Evolutionary conservation across 345 rosid species (phyloP), one percentile per base, ranked within the genome.

Genomic region (Pugionium cornutum): DNA sequence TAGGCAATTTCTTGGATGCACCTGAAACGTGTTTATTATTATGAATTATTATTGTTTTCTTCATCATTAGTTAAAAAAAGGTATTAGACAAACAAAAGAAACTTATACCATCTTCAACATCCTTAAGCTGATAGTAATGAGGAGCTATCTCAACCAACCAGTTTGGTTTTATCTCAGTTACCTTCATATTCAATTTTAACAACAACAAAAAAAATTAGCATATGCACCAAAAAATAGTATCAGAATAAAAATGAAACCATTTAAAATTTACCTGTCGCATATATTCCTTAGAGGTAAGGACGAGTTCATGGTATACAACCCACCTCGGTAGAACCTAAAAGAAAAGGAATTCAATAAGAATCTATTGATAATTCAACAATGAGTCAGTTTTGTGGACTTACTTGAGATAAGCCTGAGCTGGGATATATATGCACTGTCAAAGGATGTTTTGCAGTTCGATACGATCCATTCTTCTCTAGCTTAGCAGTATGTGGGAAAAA

Each of bases 101-200:
- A 57, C 10, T 25, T 2, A 33, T 83, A 94, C 97, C 39, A 75
- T 95, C 99, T 75, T 95, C 99, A 31, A 95, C 99, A 64, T 95
- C 99, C 84, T 95, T 91, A 75, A 72, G 66, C 81, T 95, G 96
- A 82, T 91, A 95, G 74, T 76, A 95, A 62, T 95, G 97, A 1
- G 97, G 99, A 10, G 96, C 97, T 75, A 91, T 84, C 79, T 95
- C 99, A 49, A 91, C 87, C 79, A 95, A 81, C 97, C 99, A 95
- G 39, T 95, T 97, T 4, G 99, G 99, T 76, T 89, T 95, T 67
- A 91, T 84, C 70, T 95, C 97, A 8, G 96, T 87, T 35, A 89
- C 95, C 97, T 94, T 81, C 50, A 10, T 34, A 66, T 58, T 49
- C 1, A 18, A 18, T 18, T 18, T 18, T 18, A 18, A 18, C 18